These are phyloP conservation scores for Aureobasidium sp. DNA, from an alignment of 2,329 filamentous ascomycete species.

Conservation along the genomic window DNA sequence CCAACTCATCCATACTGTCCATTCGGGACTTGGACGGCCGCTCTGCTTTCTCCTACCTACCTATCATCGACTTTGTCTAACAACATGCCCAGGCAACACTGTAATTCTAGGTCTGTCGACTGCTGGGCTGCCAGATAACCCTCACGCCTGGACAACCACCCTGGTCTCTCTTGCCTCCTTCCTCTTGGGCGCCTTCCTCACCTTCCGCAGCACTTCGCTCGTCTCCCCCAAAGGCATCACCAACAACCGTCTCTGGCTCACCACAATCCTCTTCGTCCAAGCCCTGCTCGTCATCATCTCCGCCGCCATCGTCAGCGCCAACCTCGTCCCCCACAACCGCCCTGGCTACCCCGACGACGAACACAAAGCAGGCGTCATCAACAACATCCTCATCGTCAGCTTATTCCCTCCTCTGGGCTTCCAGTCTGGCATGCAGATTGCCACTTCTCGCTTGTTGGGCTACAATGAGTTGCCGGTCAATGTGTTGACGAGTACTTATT, in stretches of 20 bases:
- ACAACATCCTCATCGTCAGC: slow-evolving; percentile 40
- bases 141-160: slow-evolving; percentile 48
- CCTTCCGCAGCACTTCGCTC: slow-evolving; percentile 34
- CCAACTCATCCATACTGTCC: neutral
- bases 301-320: slow-evolving; percentile 45
- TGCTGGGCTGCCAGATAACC: slow-evolving; percentile 45
- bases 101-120: slow-evolving; percentile 57
- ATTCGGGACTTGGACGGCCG: neutral
- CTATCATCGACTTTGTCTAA: neutral
- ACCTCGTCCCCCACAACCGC: slow-evolving; percentile 41
- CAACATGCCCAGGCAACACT: slow-evolving; percentile 46
- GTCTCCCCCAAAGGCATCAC: slow-evolving; percentile 33
- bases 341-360: slow-evolving; percentile 22
- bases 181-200: slow-evolving; percentile 45
- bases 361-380: slow-evolving; percentile 24
- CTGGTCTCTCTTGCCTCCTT: slow-evolving; percentile 49
- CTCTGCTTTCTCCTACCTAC: neutral
- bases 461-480: slow-evolving; percentile 50
- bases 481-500: slow-evolving; percentile 50
- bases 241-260: slow-evolving; percentile 33
- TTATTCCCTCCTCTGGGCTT: slow-evolving; percentile 44
- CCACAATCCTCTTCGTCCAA: slow-evolving; percentile 47
- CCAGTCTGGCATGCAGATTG: slow-evolving; percentile 49
- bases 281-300: slow-evolving; percentile 46
- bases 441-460: slow-evolving; percentile 42